Evolutionary conservation across 331 rosid genomes (phyloP), one percentile per base, ranked within the genome.

Genomic region (Telfairia occidentalis): DNA sequence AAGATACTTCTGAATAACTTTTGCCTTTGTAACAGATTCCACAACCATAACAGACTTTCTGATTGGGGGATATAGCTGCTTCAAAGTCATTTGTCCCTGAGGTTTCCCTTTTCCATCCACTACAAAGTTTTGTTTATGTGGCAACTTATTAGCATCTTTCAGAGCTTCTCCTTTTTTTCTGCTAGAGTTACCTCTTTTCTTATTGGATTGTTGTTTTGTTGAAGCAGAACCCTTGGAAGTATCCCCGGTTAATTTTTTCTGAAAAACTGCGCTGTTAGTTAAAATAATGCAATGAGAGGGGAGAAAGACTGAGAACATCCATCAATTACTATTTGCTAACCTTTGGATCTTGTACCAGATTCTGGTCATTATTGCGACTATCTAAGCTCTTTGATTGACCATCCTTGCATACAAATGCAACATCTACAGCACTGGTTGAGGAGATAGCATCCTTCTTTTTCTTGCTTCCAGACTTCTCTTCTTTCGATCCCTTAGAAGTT

Each of bases 21-120:
- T 95, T 2, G 99, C 96, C 83, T 92, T 95, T 43, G 97, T 90
- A 71, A 82, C 89, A 77, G 99, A 95, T 78, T 95, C 99, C 84
- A 95, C 97, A 78, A 95, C 88, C 65, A 95, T 84, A 64, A 95
- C 91, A 66, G 92, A 86, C 84, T 87, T 95, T 76, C 91, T 92
- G 7, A 76, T 45, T 19, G 99, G 89, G 16, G 97, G 96, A 86
- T 88, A 95, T 24, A 90, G 77, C 63, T 71, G 89, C 85, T 83
- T 86, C 42, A 42, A 42, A 18, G 79, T 78, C 83, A 77, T 71
- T 37, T 69, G 85, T 77, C 85, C 82, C 5, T 19, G 75, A 30
- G 81, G 78, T 77, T 83, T 88, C 65, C 58, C 76, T 71, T 78
- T 78, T 18, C 61, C 82, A 42, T 54, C 74, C n/a, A 73, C 69